Evolutionary conservation across 768 basidiomycete genomes (phyloP).

Genomic region (Podaxis sp.): DNA sequence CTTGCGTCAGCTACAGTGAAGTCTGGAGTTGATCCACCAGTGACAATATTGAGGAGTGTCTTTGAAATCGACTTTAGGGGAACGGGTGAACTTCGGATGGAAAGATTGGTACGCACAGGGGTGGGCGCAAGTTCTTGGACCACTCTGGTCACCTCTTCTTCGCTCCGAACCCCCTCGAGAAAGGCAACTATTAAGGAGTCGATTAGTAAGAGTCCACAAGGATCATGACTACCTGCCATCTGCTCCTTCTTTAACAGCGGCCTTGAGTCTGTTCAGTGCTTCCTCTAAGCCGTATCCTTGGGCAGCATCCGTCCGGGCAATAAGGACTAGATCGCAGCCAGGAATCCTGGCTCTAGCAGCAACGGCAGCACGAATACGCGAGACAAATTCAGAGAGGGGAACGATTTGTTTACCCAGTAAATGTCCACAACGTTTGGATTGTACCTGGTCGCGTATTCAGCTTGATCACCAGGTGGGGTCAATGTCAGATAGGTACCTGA

Average conservation of each 20-base stretch:
- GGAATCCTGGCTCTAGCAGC: constrained; percentile 43
- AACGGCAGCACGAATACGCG: constrained; percentile 49
- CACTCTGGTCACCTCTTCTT: constrained; percentile 37
- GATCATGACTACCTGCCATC: constrained; percentile 24
- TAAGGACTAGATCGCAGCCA: constrained; percentile 46
- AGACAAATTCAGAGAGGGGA: constrained; percentile 42
- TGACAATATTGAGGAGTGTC: constrained; percentile 48
- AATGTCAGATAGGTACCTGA: constrained; percentile 31
- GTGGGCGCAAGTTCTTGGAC: constrained; percentile 36
- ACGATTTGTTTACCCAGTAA: constrained; percentile 51
- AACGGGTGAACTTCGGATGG: neutral
- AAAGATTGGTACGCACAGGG: constrained; percentile 21
- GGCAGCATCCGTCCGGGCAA: constrained; percentile 50
- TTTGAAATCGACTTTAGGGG: constrained; percentile 1
- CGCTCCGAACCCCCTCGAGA: constrained; percentile 45
- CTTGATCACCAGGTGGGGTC: neutral
- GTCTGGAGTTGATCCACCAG: constrained; percentile 46
- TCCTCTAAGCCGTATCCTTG: constrained; percentile 49
- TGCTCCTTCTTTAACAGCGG: constrained; percentile 37
- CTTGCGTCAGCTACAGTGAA: constrained; percentile 45
- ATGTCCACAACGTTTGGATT: constrained; percentile 53
- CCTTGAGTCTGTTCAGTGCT: constrained; percentile 40
- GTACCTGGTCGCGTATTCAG: constrained; percentile 16
- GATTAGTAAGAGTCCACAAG: neutral
- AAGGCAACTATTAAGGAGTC: constrained; percentile 33